Evolutionary conservation across 2,329 filamentous ascomycete genomes (phyloP).

Genomic region (Cladophialophora psammophila): DNA sequence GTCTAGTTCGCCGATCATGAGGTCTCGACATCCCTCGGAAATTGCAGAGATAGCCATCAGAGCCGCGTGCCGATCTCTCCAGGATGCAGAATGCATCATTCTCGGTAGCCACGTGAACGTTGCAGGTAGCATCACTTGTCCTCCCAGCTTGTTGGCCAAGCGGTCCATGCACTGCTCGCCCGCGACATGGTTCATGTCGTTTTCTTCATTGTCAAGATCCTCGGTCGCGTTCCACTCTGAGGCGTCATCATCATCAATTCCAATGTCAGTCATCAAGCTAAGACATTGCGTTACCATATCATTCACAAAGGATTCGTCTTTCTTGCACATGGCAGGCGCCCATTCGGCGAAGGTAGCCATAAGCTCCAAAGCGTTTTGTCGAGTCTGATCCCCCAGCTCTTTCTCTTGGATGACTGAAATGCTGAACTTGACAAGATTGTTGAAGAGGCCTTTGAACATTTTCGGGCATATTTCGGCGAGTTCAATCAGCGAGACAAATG

Average conservation of each 20-base stretch:
- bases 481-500: slow-evolving; percentile 89
- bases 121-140: slow-evolving; percentile 87
- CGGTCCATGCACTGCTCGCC: slow-evolving; percentile 99
- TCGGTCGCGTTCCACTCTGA: slow-evolving; percentile 92
- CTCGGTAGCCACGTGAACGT: slow-evolving; percentile 96
- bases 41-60: slow-evolving; percentile 99
- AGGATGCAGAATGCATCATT: slow-evolving; percentile 95
- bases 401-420: slow-evolving; percentile 95
- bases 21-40: slow-evolving; percentile 92
- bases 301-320: slow-evolving; percentile 86
- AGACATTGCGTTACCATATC: slow-evolving; percentile 99
- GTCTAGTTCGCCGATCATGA: slow-evolving; percentile 93
- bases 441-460: slow-evolving; percentile 97
- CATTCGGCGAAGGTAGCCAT: slow-evolving; percentile 99
- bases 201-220: slow-evolving; percentile 94
- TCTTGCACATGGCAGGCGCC: slow-evolving; percentile 91
- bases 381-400: slow-evolving; percentile 85
- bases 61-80: slow-evolving; percentile 94
- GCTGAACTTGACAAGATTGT: slow-evolving; percentile 89
- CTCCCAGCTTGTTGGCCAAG: slow-evolving; percentile 94
- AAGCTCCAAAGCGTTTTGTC: slow-evolving; percentile 93
- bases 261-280: slow-evolving; percentile 97
- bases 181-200: slow-evolving; percentile 94
- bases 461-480: slow-evolving; percentile 92
- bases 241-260: slow-evolving; percentile 91